Base-by-base conservation (phyloP, 345 rosid genomes). In the Crucihimalaya himalaica region DNA sequence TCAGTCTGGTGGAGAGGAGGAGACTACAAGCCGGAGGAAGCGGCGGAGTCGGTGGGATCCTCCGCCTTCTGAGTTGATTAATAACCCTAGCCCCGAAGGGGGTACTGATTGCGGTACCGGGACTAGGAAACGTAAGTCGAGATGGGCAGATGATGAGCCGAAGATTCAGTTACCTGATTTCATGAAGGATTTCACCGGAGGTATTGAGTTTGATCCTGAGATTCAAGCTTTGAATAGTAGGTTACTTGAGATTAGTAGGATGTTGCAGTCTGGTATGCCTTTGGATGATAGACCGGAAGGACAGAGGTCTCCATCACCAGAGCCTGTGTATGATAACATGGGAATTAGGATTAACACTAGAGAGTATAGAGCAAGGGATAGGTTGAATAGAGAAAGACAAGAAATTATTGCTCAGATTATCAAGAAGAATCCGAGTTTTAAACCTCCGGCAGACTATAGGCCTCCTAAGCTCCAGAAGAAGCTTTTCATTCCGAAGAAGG, bases 391-490 rank as follows among this genome's bases (percentile, higher is more conserved):
- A 74, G 98, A 96, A 80, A 85, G 97, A 45, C 99, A 88, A 69
- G 99, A 96, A 66, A 92, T 92, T 18, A 90, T 96, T 18, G 86
- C 96, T 48, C 94, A 89, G 84, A 96, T 96, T 37, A 86, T 96
- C 20, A 90, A 92, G 81, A 79, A 82, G 80, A 96, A 92, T 70
- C 98, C 99, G 0, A 93, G 97, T 2, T 96, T 87, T 73, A 96
- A 92, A 82, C 99, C 99, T 0, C 99, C 99, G 0, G 91, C 96
- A 0, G 99, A 95, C 83, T 92, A 95, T 63, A 82, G 98, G 69
- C 97, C 98, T 1, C 98, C 99, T 0, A 96, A 96, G 84, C 89
- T 92, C 61, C 92, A 96, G 25, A 96, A 92, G 89, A 96, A 96
- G 85, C 96, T 96, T 66, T 96, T 89, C 62, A 90, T 89, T 27